Base-by-base conservation (phyloP, 306 rosid genomes). In the Mimosa bimucronata region DNA sequence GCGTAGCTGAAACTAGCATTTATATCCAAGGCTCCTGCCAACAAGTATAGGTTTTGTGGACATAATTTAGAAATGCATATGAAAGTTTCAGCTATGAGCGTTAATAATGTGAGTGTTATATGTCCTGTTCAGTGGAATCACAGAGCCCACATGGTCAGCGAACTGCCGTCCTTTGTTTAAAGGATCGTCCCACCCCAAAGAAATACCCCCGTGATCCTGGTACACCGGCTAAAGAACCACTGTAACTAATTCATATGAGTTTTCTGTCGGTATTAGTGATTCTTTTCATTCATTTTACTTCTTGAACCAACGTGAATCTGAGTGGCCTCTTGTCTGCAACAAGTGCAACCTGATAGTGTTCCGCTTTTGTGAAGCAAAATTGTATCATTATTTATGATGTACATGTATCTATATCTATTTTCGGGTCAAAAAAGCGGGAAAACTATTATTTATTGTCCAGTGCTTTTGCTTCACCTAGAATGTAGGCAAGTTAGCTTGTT, bases 161-260 rank as follows among this genome's bases (percentile, higher is more conserved):
- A 74, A 95, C 96, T 52, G 97, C 87, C 48, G 83, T 92, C 44
- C 71, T 94, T 77, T 92, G 92, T 58, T 77, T 83, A 28, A 92
- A 92, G 87, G 86, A 87, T 64, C 92, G 71, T 46, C 77, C 88
- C 71, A 91, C 97, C 37, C 95, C 95, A 15, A 73, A 65, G 86
- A 92, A 84, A 81, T 94, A 90, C 87, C 97, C 97, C 84, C 93
- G 96, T 5, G 81, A 79, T 86, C 93, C 98, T 42, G 98, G 99
- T 81, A 91, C 89, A 62, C 98, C 96, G 10, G 92, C 88, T 3
- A 91, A 91, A 89, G 82, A 76, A 74, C 98, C 98, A 71, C 68
- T 93, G 84, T 93, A 80, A 85, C 70, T 81, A 66, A 71, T 74
- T 50, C 37, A 55, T 58, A 75, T 48, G 58, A 62, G 58, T 19